Base-by-base conservation (phyloP, 495 filamentous ascomycete species). In the Cudoniella acicularis region DNA sequence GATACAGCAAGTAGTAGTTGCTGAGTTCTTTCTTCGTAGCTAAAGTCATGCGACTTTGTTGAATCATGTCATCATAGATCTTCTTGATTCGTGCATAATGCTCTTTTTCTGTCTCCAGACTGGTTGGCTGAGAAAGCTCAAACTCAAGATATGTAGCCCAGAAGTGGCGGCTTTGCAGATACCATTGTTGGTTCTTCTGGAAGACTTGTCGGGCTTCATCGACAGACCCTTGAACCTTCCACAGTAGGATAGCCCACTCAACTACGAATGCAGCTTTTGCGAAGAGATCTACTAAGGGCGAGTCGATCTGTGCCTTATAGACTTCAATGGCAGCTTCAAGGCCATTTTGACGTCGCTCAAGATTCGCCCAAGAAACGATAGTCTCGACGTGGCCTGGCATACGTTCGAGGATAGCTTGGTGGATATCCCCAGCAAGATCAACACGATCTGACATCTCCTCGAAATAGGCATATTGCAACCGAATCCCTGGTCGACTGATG, bases 391-490 rank as follows among this genome's bases (percentile, higher is more conserved):
- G 87, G 60, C 87, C 88, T 2, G 94, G 78, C 10, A 81, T 67
- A 50, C 72, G 70, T 52, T 65, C 65, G 21, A 99, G 79, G 46
- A 99, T 87, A 1, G 91, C 87, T 24, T 86, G 79, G 62, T 96
- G 88, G 56, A 98, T 90, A 52, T 88, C 92, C 61, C 84, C 83
- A 3, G 95, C 89, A 22, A 95, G 79, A 56, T 90, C 88, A 42
- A 88, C 70, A 21, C 90, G 82, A 25, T 82, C 89, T 24, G 79
- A 81, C 70, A 87, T 85, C 71, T 98, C 94, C 66, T 99, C 94
- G 62, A 97, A 98, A 61, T 90, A 90, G 10, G 95, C 93, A 71
- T 91, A 99, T 65, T 95, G 88, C 23, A 96, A 79, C 23, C 94
- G 87, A 53, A 95, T 83, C 2, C 84, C 83, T 1, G 92, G 90